These are phyloP conservation scores for Phaeomoniella chlamydospora DNA, from an alignment of 2,329 filamentous ascomycete species.

Conservation along the genomic window DNA sequence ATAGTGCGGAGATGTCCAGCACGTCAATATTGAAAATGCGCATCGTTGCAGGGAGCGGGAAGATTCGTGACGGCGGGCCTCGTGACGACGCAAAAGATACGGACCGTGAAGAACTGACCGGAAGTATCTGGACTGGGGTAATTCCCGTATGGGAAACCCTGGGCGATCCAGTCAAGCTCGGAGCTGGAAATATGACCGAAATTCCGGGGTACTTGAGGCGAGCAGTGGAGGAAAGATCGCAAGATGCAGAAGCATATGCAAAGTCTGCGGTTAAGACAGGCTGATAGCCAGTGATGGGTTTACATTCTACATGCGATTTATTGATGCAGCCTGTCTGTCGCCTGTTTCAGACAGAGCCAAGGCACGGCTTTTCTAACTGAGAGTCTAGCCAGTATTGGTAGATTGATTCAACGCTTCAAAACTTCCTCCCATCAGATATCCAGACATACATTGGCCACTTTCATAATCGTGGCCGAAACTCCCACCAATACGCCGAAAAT, in stretches of 20 bases:
- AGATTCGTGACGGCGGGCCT: conserved; percentile 53
- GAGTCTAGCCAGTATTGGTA: too few relatives aligned
- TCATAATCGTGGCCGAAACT: too few relatives aligned
- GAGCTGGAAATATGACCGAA: background rate
- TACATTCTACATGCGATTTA: too few relatives aligned
- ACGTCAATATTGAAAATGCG: conserved; percentile 58
- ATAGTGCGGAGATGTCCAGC: conserved; percentile 56
- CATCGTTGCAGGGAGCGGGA: conserved; percentile 59
- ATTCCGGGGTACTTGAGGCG: background rate
- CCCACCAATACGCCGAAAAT: too few relatives aligned
- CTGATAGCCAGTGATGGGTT: too few relatives aligned
- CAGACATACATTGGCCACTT: too few relatives aligned
- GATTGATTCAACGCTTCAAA: too few relatives aligned
- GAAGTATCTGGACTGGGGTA: conserved; percentile 45
- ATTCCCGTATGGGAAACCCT: conserved; percentile 49
- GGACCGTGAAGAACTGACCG: conserved; percentile 31
- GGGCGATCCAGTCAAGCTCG: conserved; percentile 42
- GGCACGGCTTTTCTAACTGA: too few relatives aligned
- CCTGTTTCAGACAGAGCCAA: too few relatives aligned
- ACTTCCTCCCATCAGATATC: too few relatives aligned
- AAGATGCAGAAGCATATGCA: background rate
- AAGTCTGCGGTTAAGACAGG: background rate
- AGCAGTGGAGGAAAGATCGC: background rate
- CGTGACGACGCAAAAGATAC: conserved; percentile 44
- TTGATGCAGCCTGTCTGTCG: too few relatives aligned